These are phyloP conservation scores for Picochlorum sp. DNA, from an alignment of 139 green algal species.

Conservation along the genomic window DNA sequence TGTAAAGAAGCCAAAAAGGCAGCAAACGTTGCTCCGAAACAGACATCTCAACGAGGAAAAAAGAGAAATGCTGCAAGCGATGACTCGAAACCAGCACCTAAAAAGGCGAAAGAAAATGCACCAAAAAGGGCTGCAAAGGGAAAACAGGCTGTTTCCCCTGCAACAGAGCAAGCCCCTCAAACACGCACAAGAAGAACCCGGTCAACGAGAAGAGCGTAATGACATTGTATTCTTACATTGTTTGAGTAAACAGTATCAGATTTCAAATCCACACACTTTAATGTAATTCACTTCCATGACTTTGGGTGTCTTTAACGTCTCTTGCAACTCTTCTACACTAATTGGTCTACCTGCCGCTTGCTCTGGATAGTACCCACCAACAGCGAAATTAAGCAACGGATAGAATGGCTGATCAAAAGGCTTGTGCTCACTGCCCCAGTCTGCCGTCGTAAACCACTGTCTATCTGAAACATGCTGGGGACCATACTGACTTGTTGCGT, in stretches of 20 bases:
- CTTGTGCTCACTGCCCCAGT: not conserved
- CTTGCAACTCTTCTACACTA: not conserved
- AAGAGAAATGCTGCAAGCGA: not conserved
- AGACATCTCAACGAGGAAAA: not conserved
- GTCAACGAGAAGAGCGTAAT: not conserved
- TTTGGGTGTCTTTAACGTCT: constrained; percentile 1
- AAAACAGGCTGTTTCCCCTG: not conserved
- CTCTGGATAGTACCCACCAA: constrained; percentile 27
- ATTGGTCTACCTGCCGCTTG: not conserved
- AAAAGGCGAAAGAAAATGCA: constrained; percentile 4
- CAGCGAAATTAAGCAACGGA: constrained; percentile 38
- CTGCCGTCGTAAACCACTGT: not conserved
- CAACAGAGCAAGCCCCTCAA: not conserved
- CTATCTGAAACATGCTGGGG: not conserved
- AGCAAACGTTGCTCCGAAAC: not conserved
- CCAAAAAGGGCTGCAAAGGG: not conserved
- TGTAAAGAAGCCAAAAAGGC: constrained; percentile 15
- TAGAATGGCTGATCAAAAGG: constrained; percentile 41
- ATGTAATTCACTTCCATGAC: constrained; percentile 32
- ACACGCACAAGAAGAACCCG: constrained; percentile 2
- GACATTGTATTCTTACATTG: too few relatives aligned
- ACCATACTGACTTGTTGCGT: not conserved
- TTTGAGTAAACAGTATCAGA: too few relatives aligned
- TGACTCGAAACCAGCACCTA: too few relatives aligned
- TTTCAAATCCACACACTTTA: constrained; percentile 20